A percentile compares a stretch with the other conserved stretches of the same genome.
Evolutionary conservation across 345 rosid species (phyloP).

Genomic region (Luvunga scandens): DNA sequence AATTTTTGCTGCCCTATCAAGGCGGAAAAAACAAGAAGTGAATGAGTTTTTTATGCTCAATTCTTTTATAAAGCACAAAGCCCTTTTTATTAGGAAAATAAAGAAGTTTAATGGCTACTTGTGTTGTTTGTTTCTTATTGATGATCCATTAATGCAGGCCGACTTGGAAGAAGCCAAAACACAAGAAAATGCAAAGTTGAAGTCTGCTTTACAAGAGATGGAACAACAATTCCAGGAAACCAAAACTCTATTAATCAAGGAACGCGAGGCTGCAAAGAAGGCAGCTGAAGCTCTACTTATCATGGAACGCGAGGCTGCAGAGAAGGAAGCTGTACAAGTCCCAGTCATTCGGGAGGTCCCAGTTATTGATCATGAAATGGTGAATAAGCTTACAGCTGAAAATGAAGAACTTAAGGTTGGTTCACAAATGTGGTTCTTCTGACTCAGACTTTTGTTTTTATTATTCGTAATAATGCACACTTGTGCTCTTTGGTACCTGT

Average conservation of each 20-base stretch:
- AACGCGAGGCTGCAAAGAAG: constrained; percentile 37
- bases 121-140: constrained; percentile 12
- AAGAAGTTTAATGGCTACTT: background rate
- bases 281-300: constrained; percentile 21
- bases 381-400: constrained; percentile 64
- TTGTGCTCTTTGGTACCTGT: background rate
- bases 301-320: constrained; percentile 34
- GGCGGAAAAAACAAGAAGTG: background rate
- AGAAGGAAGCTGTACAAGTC: constrained; percentile 41
- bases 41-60: background rate
- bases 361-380: constrained; percentile 54
- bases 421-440: constrained; percentile 12
- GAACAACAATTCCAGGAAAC: constrained; percentile 64
- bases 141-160: constrained; percentile 45
- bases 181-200: constrained; percentile 46
- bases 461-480: background rate
- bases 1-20: background rate
- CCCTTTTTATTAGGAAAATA: background rate
- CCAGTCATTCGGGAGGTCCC: constrained; percentile 58
- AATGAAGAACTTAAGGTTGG: constrained; percentile 84
- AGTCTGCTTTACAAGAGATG: constrained; percentile 47
- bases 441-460: constrained; percentile 2
- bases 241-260: constrained; percentile 47
- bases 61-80: background rate
- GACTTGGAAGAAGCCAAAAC: constrained; percentile 65